A percentile compares a stretch with the other conserved stretches of the same genome.
phyloP scores from a whole-genome alignment of 352 stramenopile genomes.

The Thraustochytrium sp. region DNA sequence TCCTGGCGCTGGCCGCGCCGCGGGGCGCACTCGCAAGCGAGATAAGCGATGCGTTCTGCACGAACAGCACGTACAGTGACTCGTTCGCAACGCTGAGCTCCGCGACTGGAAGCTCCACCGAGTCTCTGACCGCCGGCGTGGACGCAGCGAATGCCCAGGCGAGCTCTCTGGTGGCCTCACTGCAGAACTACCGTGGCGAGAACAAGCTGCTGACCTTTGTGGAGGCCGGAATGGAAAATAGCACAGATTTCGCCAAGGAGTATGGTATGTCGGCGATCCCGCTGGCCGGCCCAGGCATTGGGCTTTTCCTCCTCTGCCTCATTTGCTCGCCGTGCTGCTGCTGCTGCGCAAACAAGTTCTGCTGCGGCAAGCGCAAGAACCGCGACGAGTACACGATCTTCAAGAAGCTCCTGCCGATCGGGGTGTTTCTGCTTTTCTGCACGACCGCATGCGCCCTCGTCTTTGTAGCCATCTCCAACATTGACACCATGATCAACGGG shows the following conservation, averaged over 20 bases:
- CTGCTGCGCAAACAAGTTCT: conserved; percentile 21
- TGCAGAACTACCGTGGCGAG: conserved; percentile 1
- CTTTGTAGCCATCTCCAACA: conserved; percentile 4
- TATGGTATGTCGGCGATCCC: background rate
- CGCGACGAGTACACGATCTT: conserved; percentile 1
- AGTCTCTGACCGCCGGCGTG: background rate
- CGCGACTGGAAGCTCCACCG: no score
- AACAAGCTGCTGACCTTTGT: background rate
- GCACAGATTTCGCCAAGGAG: background rate
- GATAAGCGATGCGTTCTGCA: no score
- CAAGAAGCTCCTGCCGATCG: background rate
- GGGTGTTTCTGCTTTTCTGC: conserved; percentile 16
- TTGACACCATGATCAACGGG: background rate
- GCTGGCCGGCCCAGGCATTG: background rate
- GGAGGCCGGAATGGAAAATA: background rate
- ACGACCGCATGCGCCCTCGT: background rate
- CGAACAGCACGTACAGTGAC: no score
- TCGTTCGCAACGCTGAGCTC: no score
- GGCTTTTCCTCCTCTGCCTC: background rate
- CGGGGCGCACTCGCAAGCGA: no score
- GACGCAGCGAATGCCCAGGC: background rate
- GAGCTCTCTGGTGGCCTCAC: background rate
- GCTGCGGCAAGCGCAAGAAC: background rate
- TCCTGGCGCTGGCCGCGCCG: no score
- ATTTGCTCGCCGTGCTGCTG: conserved; percentile 2